phyloP scores from a whole-genome alignment of 2,329 filamentous ascomycete species.

The Diaporthe ampelina region DNA sequence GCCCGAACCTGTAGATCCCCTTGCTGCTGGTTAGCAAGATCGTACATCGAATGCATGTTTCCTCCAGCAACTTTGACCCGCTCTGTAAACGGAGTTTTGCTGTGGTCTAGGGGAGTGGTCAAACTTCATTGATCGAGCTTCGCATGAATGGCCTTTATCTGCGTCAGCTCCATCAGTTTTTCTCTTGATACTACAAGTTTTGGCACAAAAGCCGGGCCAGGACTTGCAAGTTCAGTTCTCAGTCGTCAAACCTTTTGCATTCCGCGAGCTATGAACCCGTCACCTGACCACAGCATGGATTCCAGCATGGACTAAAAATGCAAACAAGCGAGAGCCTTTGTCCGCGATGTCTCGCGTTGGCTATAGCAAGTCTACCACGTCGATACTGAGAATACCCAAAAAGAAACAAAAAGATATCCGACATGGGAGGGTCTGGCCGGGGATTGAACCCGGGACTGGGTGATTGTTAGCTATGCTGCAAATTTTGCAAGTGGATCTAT shows the following conservation, averaged over 20 bases:
- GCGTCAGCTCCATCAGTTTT: neutral
- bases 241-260: no score
- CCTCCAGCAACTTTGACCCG: neutral
- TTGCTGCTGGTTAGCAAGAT: no score
- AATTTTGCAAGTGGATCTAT: slow-evolving; percentile 22
- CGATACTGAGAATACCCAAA: neutral
- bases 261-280: neutral
- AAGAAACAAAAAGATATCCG: neutral
- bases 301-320: neutral
- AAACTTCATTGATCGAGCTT: neutral
- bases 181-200: neutral
- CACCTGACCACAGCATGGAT: neutral
- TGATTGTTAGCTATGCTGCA: slow-evolving; percentile 6
- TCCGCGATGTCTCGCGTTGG: neutral
- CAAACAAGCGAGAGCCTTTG: no score
- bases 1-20: no score
- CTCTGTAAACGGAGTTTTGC: neutral
- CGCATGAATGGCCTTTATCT: neutral
- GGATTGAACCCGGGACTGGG: slow-evolving; percentile 34
- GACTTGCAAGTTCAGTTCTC: no score
- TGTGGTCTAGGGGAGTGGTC: neutral
- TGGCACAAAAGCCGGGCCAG: neutral
- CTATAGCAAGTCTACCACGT: neutral
- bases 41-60: neutral
- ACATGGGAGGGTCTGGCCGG: slow-evolving; percentile 26